Evolutionary conservation across 139 green algal species (phyloP).

Genomic region (Medakamo hakoo): DNA sequence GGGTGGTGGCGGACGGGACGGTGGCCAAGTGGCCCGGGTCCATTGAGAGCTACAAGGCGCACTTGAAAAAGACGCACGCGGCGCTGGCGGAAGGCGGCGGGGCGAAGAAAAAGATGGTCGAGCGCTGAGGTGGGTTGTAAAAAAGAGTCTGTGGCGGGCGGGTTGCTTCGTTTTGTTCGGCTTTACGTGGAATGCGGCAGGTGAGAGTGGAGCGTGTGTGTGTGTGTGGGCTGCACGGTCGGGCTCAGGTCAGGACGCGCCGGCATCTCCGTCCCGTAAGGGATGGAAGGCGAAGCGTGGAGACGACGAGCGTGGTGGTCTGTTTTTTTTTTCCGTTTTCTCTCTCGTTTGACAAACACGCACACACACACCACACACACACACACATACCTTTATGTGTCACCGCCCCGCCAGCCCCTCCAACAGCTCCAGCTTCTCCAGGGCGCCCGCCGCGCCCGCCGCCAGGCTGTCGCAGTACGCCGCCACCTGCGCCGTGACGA

Average conservation of each 20-base stretch:
- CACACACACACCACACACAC: not conserved
- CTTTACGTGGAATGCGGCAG: not conserved
- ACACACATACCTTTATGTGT: not conserved
- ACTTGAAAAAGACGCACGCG: slow-evolving; percentile 41
- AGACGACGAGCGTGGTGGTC: not conserved
- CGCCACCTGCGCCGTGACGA: slow-evolving; percentile 53
- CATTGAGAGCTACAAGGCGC: slow-evolving; percentile 77
- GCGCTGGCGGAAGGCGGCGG: slow-evolving; percentile 16
- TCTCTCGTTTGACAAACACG: not conserved
- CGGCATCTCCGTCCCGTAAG: too few relatives aligned
- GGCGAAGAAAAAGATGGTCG: not conserved
- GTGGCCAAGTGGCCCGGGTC: slow-evolving; percentile 64
- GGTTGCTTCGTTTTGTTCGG: slow-evolving; percentile 1
- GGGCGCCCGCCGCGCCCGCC: slow-evolving; percentile 18
- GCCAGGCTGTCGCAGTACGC: slow-evolving; percentile 51
- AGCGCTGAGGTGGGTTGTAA: not conserved
- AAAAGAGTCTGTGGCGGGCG: not conserved
- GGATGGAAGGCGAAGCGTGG: too few relatives aligned
- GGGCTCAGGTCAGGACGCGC: too few relatives aligned
- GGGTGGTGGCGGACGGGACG: slow-evolving; percentile 60
- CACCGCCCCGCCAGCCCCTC: slow-evolving; percentile 35
- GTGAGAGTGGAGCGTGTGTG: not conserved
- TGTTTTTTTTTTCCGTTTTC: slow-evolving; percentile 1
- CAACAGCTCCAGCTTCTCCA: slow-evolving; percentile 57
- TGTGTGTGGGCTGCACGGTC: too few relatives aligned